Evolutionary conservation across 441 rosid species (phyloP), one percentile per base, ranked within the genome.

Genomic region (Geranium incanum): DNA sequence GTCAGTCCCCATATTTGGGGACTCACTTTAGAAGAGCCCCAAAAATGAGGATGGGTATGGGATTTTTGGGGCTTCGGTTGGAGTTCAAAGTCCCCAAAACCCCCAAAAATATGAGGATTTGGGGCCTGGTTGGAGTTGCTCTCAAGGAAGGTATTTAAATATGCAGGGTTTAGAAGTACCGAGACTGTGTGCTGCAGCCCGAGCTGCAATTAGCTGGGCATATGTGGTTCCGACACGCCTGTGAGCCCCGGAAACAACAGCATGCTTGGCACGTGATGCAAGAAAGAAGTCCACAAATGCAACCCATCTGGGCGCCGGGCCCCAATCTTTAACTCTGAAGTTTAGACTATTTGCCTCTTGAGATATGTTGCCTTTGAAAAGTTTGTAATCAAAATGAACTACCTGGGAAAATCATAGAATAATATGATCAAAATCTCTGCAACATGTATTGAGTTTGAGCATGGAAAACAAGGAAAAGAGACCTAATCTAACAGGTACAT

Each of bases 231-330:
- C 97, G 1, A 94, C 91, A 3, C 97, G 97, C 71, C 90, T 86
- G 70, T 88, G 84, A 74, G 98, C 98, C 68, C 97, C 98, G 0
- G 97, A 81, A 78, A 92, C 81, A 71, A 94, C 91, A 1, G 85
- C 89, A 19, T 84, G 78, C 72, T 85, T 92, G 9, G 97, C 94
- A 12, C 87, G 94, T 43, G 97, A 81, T 13, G 98, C 98, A 45
- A 94, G 93, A 81, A 94, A 92, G 86, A 91, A 94, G 76, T 94
- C 98, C 66, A 94, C 99, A 81, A 94, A 88, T 9, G 99, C 97
- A 78, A 92, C 99, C 97, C 99, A 94, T 82, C 97, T 82, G 5
- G 98, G 98, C 68, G 97, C 96, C 3, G 97, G 97, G 16, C 98
- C 98, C 97, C 98, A 94, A 78, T 94, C 98, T 79, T 85, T 94